Base-by-base conservation (phyloP, 108 stramenopile genomes). In the Asterionellopsis glacialis region DNA sequence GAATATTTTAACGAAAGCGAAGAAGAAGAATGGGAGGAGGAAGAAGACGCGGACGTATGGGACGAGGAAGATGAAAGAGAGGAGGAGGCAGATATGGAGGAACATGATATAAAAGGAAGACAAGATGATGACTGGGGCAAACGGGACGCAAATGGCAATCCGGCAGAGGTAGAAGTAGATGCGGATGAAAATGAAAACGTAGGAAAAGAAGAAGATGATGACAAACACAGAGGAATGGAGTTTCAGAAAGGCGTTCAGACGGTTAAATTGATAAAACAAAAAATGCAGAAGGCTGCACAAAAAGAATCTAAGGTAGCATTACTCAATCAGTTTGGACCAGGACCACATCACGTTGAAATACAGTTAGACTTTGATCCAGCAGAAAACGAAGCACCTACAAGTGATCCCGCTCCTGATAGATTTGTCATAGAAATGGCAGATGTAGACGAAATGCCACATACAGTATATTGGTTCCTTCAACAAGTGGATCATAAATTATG, bases 1-100 rank as follows among this genome's bases (percentile, higher is more conserved):
- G 70, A 88, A 49, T 90, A 87, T 65, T 65, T 95, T 25, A 63
- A 81, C 63, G 81, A 91, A 55, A 91, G 92, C 61, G 85, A 92
- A 54, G 76, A 80, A 33, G 61, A 71, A 21, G 53, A 91, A 28
- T 63, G 91, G 22, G 75, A 90, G 24, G 70, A 71, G 11, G 65
- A 59, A 0, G 69, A 68, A 16, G 68, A 68, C 11, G 66, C 59
- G 11, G 69, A 55, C 12, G 74, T 79, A 5, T 71, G 62, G 18
- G 73, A 55, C 16, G 68, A 64, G 11, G 69, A 76, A 21, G 66
- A 65, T 15, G 81, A 80, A 12, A 58, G 57, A 4, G 54, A 70
- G 15, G 53, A 65, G 11, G 69, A 57, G n/a, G n/a, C n/a, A 18
- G 72, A 76, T 47, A n/a, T n/a, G n/a, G n/a, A n/a, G n/a, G n/a